Evolutionary conservation across 1,139 yeast species (phyloP), one percentile per base, ranked within the genome.

Genomic region (Scheffersomyces segobiensis): DNA sequence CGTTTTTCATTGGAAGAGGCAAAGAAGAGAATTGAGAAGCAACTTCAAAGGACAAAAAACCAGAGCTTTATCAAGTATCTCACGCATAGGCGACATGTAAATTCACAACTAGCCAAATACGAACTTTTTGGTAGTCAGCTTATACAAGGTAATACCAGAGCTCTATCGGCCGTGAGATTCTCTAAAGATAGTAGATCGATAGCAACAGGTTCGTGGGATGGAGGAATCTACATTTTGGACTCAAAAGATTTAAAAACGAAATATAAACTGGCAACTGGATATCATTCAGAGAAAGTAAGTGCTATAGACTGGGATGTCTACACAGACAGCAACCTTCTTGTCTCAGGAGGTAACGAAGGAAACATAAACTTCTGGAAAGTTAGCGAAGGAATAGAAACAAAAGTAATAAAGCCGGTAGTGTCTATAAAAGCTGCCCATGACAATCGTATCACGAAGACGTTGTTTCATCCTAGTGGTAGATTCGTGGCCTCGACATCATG

Each of bases 151-250:
- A 78, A 75, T 59, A 82, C 84, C 6, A 75, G 97, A 60, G 91
- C 96, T 1, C 80, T 91, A 0, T 88, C 97, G 0, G 72, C 81
- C 1, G 84, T 88, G 0, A 69, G 85, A 21, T 80, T 84, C 59
- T 80, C 87, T 19, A 73, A 75, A 0, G 65, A 67, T 48, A 64
- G 67, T 24, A 55, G 63, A 1, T 56, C 58, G 2, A 73, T 91
- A 1, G 90, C 92, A 0, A 80, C 87, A 19, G 97, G 95, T 0
- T 89, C 96, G 50, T 93, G 98, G 98, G 86, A 88, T 59, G 98
- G 98, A 3, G 80, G 82, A 20, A 66, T 92, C 4, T 82, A 82
- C 60, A 59, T 91, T 3, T 58, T 91, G 42, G 71, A 80, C 52
- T 65, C 71, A 1, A 69, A 71, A 0, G 71, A 78, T 32, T 71